These are phyloP conservation scores for Peniophora sp. DNA, from an alignment of 1,284 basidiomycete species.

Conservation along the genomic window DNA sequence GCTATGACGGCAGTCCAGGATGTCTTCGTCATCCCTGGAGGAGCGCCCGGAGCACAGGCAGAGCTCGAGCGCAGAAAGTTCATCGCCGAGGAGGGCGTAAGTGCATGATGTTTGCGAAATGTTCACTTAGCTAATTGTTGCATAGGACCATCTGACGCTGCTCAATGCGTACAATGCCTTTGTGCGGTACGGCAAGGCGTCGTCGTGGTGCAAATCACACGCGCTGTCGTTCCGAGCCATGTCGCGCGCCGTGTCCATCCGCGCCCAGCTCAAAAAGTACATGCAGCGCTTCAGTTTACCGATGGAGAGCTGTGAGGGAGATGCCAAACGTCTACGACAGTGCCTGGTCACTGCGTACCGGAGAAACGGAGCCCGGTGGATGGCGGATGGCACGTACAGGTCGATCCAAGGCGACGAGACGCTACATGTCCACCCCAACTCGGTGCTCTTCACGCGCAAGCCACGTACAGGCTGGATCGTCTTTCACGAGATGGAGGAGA, in stretches of 20 bases:
- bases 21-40: constrained; percentile 81
- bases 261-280: constrained; percentile 88
- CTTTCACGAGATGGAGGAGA: constrained; percentile 94
- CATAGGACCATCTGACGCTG: constrained; percentile 83
- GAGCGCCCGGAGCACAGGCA: constrained; percentile 74
- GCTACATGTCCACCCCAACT: constrained; percentile 88
- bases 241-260: constrained; percentile 87
- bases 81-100: constrained; percentile 91
- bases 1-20: constrained; percentile 94
- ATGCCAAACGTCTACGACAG: constrained; percentile 68
- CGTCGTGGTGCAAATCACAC: constrained; percentile 90
- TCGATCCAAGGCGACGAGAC: constrained; percentile 81
- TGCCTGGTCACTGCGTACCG: constrained; percentile 93
- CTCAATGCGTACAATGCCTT: constrained; percentile 95
- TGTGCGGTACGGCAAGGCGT: constrained; percentile 70
- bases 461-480: constrained; percentile 89
- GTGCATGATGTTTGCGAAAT: constrained; percentile 13
- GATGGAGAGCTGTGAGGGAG: constrained; percentile 77
- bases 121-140: constrained; percentile 1
- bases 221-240: constrained; percentile 89
- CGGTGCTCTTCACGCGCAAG: constrained; percentile 89
- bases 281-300: constrained; percentile 81
- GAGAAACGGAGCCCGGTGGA: constrained; percentile 87
- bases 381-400: constrained; percentile 84
- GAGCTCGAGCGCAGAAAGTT: constrained; percentile 92